A percentile compares a stretch with the other conserved stretches of the same genome.
phyloP scores from a whole-genome alignment of 2,329 filamentous ascomycete genomes.

The Aureobasidium melanogenum region DNA sequence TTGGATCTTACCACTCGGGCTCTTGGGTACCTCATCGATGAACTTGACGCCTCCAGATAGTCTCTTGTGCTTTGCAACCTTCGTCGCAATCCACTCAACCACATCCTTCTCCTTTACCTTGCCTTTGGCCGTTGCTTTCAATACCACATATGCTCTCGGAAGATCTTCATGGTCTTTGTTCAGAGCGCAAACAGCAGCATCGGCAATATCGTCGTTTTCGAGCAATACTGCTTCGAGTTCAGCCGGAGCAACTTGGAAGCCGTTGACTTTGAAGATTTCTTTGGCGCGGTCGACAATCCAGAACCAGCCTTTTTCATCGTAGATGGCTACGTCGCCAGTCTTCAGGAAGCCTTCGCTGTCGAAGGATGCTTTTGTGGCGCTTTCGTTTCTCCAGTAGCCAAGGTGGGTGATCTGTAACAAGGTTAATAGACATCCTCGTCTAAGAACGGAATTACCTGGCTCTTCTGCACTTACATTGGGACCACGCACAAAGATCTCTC shows the following conservation, averaged over 20 bases:
- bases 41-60: constrained; percentile 40
- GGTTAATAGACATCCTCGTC: neutral
- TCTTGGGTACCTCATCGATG: constrained; percentile 48
- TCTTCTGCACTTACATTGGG: constrained; percentile 19
- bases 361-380: constrained; percentile 24
- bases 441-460: neutral
- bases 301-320: constrained; percentile 23
- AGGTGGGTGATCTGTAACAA: constrained; percentile 21
- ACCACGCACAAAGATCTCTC: constrained; percentile 30
- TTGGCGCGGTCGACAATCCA: constrained; percentile 31
- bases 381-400: constrained; percentile 34
- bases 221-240: constrained; percentile 21
- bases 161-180: constrained; percentile 23
- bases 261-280: constrained; percentile 26
- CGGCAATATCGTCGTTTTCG: constrained; percentile 18
- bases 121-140: constrained; percentile 23
- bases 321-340: constrained; percentile 26
- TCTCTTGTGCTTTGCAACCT: constrained; percentile 34
- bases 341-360: constrained; percentile 18
- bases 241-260: constrained; percentile 21
- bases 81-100: constrained; percentile 27
- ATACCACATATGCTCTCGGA: constrained; percentile 26
- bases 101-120: constrained; percentile 28
- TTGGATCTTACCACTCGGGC: constrained; percentile 51
- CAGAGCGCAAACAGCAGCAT: constrained; percentile 19